Evolutionary conservation across 192 early-diverging fungal species (phyloP).

Genomic region (Coemansia sp.): DNA sequence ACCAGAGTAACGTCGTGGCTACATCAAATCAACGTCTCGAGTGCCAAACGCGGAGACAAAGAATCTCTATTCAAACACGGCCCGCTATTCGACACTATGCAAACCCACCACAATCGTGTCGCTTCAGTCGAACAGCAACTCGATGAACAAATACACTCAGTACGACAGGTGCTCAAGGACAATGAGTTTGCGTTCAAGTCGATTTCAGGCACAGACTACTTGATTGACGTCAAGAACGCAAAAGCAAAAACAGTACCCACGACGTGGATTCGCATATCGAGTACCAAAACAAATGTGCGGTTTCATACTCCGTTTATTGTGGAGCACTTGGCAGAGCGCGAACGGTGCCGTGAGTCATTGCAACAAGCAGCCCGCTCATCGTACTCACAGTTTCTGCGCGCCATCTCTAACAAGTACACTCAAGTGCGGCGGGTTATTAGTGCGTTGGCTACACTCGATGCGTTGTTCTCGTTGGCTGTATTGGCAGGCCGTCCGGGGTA

Average conservation of each 20-base stretch:
- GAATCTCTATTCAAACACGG: slow-evolving; percentile 60
- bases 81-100: slow-evolving; percentile 54
- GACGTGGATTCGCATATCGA: slow-evolving; percentile 69
- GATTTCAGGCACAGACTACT: slow-evolving; percentile 73
- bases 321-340: slow-evolving; percentile 57
- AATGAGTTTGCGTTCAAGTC: slow-evolving; percentile 57
- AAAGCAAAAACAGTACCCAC: slow-evolving; percentile 60
- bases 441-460: slow-evolving; percentile 64
- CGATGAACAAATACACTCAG: slow-evolving; percentile 45
- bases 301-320: slow-evolving; percentile 56
- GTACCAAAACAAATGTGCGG: slow-evolving; percentile 39
- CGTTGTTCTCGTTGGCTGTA: slow-evolving; percentile 64
- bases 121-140: slow-evolving; percentile 60
- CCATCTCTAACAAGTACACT: slow-evolving; percentile 59
- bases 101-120: slow-evolving; percentile 53
- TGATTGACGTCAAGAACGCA: slow-evolving; percentile 68
- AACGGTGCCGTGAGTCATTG: slow-evolving; percentile 62
- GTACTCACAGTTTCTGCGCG: slow-evolving; percentile 63
- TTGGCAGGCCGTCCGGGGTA: slow-evolving; percentile 86
- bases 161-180: slow-evolving; percentile 56
- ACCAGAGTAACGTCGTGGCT: slow-evolving; percentile 36
- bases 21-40: slow-evolving; percentile 46
- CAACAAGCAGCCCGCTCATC: slow-evolving; percentile 63
- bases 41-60: slow-evolving; percentile 56
- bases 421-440: slow-evolving; percentile 64